Evolutionary conservation across 306 rosid genomes (phyloP), one percentile per base, ranked within the genome.

Genomic region (Quercus rubra): DNA sequence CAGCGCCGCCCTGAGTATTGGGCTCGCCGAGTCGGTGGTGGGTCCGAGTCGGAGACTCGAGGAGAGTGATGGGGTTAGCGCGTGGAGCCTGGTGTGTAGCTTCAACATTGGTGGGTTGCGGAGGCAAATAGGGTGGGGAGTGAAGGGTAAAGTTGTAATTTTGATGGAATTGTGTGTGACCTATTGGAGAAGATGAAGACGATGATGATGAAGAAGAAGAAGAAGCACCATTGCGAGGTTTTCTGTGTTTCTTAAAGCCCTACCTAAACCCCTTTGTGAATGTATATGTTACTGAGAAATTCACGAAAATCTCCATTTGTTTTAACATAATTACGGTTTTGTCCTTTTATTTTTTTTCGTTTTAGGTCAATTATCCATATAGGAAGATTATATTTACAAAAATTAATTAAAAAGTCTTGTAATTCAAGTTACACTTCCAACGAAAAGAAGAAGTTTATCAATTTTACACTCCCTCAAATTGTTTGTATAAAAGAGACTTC

Each of bases 201-300:
- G 23, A 84, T 4, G 33, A 63, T 64, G 35, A 19, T 64, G 78
- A 79, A 83, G 85, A 46, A 11, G 52, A 10, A 46, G 52, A 46
- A 49, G 54, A 49, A 49, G 17, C 1, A 13, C 17, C 54, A 49
- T 3, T 12, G 0, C 2, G 10, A 3, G 19, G 14, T 30, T 76
- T 56, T 69, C 57, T 4, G 10, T 1, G 35, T 38, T 14, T 55
- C 63, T 72, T 74, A 88, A 91, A 93, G 90, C 97, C 98, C 98
- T 86, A 77, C 91, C 76, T 86, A 91, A 91, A 93, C 92, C 98
- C 97, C 85, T 51, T 19, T 77, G 70, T 77, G 70, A 41, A 46
- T 18, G 17, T 2, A 11, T 21, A 19, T 71, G 7, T 6, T 41
- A 41, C 54, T 49, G 17, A 11, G 0, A 2, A 31, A 19, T 28